Percentiles rank a stretch among this genome's conserved stretches.
phyloP scores from a whole-genome alignment of 768 basidiomycete species.

The Rubroboletus satanas region DNA sequence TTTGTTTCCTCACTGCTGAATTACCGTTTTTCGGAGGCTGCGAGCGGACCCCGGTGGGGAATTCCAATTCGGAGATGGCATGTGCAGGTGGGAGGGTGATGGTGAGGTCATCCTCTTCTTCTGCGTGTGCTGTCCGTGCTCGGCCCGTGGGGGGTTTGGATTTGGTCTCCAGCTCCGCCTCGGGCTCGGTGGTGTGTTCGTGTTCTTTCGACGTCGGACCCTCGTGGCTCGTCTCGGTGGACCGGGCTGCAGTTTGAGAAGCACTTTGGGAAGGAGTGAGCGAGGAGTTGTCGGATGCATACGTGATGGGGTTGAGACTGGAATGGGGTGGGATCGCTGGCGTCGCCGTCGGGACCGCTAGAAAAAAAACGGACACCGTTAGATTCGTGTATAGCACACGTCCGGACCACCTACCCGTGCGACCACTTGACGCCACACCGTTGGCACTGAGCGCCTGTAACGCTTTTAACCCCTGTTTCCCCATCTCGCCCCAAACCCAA shows the following conservation, averaged over 20 bases:
- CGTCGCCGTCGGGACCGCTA: no score
- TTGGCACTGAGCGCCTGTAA: conserved; percentile 17
- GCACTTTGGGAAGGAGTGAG: conserved; percentile 75
- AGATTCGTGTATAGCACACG: neutral
- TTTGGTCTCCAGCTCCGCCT: neutral
- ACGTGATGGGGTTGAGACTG: conserved; percentile 19
- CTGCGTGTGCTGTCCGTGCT: neutral
- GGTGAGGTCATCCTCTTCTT: conserved; percentile 6
- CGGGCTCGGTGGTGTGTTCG: neutral
- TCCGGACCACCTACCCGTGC: neutral
- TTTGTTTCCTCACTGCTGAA: neutral
- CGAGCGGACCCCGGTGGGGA: conserved; percentile 22
- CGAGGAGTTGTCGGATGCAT: conserved; percentile 56
- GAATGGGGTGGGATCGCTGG: conserved; percentile 5
- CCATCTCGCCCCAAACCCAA: conserved; percentile 63
- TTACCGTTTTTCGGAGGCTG: conserved; percentile 1
- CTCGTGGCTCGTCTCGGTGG: conserved; percentile 16
- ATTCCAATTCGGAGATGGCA: conserved; percentile 23
- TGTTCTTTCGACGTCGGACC: conserved; percentile 4
- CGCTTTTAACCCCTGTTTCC: conserved; percentile 50
- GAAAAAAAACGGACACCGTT: neutral
- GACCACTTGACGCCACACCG: neutral
- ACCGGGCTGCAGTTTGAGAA: conserved; percentile 45
- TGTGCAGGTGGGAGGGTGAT: conserved; percentile 26
- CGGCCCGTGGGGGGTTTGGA: neutral